phyloP scores from a whole-genome alignment of 1,284 basidiomycete genomes.

The Tylopilus orsonianus region DNA sequence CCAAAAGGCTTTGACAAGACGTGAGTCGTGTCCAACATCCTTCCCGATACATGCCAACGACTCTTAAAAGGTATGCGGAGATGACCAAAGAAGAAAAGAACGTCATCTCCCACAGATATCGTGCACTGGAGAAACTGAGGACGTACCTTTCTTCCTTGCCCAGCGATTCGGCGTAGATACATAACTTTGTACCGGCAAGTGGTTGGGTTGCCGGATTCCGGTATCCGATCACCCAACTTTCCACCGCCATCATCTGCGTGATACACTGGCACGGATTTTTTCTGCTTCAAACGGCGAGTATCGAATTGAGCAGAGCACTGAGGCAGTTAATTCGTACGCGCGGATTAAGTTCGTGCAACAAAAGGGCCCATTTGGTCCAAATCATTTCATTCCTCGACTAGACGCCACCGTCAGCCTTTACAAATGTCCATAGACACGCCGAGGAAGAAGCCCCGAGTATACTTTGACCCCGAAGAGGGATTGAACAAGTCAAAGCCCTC shows the following conservation, averaged over 20 bases:
- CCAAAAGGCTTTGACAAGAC: constrained; percentile 74
- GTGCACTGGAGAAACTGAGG: constrained; percentile 82
- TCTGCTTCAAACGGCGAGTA: background rate
- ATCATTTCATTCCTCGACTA: background rate
- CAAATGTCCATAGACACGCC: constrained; percentile 26
- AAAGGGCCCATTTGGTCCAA: constrained; percentile 3
- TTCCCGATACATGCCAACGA: constrained; percentile 9
- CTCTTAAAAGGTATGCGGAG: constrained; percentile 81
- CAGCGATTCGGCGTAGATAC: constrained; percentile 7
- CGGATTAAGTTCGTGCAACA: background rate
- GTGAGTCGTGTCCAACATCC: constrained; percentile 43
- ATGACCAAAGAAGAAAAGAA: constrained; percentile 89
- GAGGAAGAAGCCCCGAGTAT: constrained; percentile 28
- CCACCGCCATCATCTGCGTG: background rate
- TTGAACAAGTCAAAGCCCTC: constrained; percentile 8
- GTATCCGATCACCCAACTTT: constrained; percentile 24
- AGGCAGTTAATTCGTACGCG: background rate
- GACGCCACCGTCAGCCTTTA: background rate
- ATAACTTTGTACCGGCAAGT: constrained; percentile 8
- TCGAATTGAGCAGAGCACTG: background rate
- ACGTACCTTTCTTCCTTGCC: constrained; percentile 48
- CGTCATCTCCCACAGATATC: constrained; percentile 85
- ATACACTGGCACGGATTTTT: background rate
- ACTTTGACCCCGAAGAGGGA: constrained; percentile 21
- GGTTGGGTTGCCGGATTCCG: constrained; percentile 24